phyloP scores from a whole-genome alignment of 768 basidiomycete genomes.

The Leccinum obscurum region DNA sequence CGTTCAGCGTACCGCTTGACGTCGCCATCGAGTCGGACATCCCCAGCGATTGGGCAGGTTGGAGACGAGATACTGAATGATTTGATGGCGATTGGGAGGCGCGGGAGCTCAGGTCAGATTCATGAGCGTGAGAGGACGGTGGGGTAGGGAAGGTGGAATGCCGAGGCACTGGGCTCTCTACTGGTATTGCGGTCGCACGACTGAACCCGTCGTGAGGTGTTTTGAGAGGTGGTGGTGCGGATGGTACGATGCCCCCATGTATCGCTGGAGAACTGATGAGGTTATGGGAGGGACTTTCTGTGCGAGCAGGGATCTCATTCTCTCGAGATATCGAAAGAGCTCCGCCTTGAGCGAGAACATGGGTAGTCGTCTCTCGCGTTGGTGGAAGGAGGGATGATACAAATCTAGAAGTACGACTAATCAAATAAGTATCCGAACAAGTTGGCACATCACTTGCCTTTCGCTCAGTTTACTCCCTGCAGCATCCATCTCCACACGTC shows the following conservation, averaged over 20 bases:
- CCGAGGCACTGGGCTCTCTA: slow-evolving; percentile 13
- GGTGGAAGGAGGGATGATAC: slow-evolving; percentile 73
- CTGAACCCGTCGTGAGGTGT: slow-evolving; percentile 8
- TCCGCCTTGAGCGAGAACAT: slow-evolving; percentile 70
- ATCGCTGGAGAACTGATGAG: not conserved
- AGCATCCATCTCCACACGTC: slow-evolving; percentile 72
- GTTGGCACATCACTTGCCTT: slow-evolving; percentile 12
- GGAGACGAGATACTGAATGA: slow-evolving; percentile 25
- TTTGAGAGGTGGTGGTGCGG: not conserved
- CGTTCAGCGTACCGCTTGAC: slow-evolving; percentile 8
- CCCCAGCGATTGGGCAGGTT: not conserved
- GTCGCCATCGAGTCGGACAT: not conserved
- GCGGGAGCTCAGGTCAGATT: slow-evolving; percentile 22
- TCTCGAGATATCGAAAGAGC: slow-evolving; percentile 18
- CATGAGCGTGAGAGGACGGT: slow-evolving; percentile 17
- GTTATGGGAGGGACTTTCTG: not conserved
- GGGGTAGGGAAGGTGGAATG: slow-evolving; percentile 22
- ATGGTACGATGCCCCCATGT: not conserved
- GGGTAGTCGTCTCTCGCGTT: slow-evolving; percentile 67
- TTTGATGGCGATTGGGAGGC: slow-evolving; percentile 28
- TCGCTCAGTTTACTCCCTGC: slow-evolving; percentile 30
- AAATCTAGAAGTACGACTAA: slow-evolving; percentile 40
- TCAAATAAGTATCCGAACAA: not conserved
- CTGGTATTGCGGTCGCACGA: slow-evolving; percentile 17
- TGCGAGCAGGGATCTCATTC: not conserved